These are phyloP conservation scores for Saccharomycopsis phalli DNA, from an alignment of 1,139 yeast species.

Conservation along the genomic window DNA sequence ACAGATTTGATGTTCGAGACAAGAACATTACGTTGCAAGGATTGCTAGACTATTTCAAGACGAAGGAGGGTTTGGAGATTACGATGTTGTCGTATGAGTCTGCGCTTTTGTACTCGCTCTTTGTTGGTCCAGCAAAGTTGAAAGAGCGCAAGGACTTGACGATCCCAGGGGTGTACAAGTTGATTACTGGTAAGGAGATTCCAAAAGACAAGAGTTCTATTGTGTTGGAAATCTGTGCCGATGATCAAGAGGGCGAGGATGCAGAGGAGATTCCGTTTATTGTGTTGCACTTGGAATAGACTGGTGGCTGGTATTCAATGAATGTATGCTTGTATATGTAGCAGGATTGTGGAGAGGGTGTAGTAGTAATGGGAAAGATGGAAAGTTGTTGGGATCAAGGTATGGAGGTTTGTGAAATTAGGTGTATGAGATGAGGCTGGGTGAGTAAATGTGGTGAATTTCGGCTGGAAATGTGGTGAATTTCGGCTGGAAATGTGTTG, in stretches of 20 bases:
- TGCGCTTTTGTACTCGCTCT: conserved; percentile 81
- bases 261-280: conserved; percentile 82
- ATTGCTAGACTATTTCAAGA: conserved; percentile 65
- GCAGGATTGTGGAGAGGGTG: no score
- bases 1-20: conserved; percentile 59
- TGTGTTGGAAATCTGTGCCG: conserved; percentile 86
- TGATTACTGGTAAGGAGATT: conserved; percentile 76
- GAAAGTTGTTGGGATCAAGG: no score
- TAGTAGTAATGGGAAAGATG: no score
- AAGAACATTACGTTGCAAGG: conserved; percentile 75
- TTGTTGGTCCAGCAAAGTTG: conserved; percentile 85
- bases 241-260: conserved; percentile 87
- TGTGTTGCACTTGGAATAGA: conserved; percentile 37
- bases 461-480: no score
- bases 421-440: no score
- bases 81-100: conserved; percentile 92
- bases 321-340: no score
- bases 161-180: conserved; percentile 67
- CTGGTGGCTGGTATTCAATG: no score
- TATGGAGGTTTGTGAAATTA: no score
- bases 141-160: conserved; percentile 65
- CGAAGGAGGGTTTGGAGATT: conserved; percentile 76
- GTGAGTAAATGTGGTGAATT: no score
- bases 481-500: no score
- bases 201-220: conserved; percentile 68